Base-by-base conservation (phyloP, 805 yeast species). In the Monosporozyma siamensis region DNA sequence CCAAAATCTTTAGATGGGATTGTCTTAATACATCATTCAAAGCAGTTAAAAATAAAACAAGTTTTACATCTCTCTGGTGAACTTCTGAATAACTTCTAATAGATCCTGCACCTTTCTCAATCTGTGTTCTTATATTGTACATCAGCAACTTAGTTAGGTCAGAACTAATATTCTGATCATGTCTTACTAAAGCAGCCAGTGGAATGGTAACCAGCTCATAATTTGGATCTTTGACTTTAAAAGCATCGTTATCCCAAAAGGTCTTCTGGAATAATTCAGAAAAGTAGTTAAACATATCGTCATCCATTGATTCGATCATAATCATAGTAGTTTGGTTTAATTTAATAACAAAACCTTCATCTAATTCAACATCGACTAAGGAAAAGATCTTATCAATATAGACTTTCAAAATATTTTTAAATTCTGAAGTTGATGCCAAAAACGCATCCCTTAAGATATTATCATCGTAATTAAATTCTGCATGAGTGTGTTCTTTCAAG, bases 81-180 rank as follows among this genome's bases (percentile, higher is more conserved):
- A 82, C 69, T 26, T 83, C 90, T 6, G 72, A 66, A 0, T 82
- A 77, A 4, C 71, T 77, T 57, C 96, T 72, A 0, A 79, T 65
- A 1, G 74, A 63, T 2, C 97, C 97, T 0, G 97, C 97, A 49
- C 89, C 83, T 48, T 80, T 84, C 9, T 66, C 65, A 18, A 90
- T 69, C 54, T 90, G 95, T 29, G 71, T 76, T 34, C 69, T 66
- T 23, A 90, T 78, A 40, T 72, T 72, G 4, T 67, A 47, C 4
- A 55, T 44, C 17, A 67, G 40, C 5, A 43, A 48, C 2, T 45
- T 34, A 41, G 64, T 63, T n/a, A 64, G 49, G n/a, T 39, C 42
- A 9, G 30, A 29, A n/a, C 64, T 51, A 15, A 56, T 34, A 0
- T 48, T 29, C 6, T 50, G 49, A 40, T 80, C 78, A 34, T 86